Evolutionary conservation across 805 yeast species (phyloP), one percentile per base, ranked within the genome.

Genomic region (Saturnispora zaruensis): DNA sequence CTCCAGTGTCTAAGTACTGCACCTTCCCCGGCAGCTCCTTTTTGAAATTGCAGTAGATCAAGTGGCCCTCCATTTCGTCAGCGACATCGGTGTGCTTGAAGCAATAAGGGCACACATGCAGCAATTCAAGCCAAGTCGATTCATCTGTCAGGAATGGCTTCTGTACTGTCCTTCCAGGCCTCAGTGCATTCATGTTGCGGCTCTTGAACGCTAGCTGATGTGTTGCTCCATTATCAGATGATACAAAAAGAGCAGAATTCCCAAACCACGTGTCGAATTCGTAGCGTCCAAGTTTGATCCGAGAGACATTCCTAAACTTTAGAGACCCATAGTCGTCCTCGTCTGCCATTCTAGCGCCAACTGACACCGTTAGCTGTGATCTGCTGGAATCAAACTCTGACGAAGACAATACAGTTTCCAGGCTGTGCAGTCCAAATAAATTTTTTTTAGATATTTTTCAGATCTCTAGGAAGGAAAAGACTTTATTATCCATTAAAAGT

Each of bases 231-330:
- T 48, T 45, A 13, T 41, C 38, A n/a, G 24, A 23, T 8, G 55
- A 48, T 44, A 72, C 71, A 55, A 89, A 87, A 62, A 87, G 84
- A 0, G 88, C 95, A 3, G 87, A 77, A 58, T 85, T 84, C 0
- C 95, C 93, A 62, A 84, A 89, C 96, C 97, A 88, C 2, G 97
- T 83, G 49, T 79, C 75, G 53, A 90, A 79, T 51, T 75, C 76
- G 56, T 72, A 75, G 20, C 75, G 72, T 0, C 96, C 97, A 53
- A 87, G 77, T 32, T 73, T 75, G 7, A 91, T 86, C 24, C 75
- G 64, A 6, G 63, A 66, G 41, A 90, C 81, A 68, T 90, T 90
- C 13, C 86, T 72, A 49, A 68, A 63, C 41, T 78, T 74, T 33
- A 83, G 59, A 1, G 80, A 73, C 11, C 91, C 95, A 59, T 86